Base-by-base conservation (phyloP, 257 asterid species). In the Nicotiana noctiflora region DNA sequence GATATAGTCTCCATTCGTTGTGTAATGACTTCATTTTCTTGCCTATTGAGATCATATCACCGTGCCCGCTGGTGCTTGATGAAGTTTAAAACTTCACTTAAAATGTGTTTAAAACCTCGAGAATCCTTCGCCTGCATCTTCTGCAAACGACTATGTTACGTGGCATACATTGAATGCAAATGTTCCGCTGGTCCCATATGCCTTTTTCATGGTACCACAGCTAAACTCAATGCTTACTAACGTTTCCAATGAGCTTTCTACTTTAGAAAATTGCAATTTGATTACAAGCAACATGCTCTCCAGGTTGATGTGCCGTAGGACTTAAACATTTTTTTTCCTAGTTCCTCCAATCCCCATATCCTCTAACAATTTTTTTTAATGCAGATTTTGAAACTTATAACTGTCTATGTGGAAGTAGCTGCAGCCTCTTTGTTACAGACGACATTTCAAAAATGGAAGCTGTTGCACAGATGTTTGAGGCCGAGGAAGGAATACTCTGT, bases 151-250 rank as follows among this genome's bases (percentile, higher is more conserved):
- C 82, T 86, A 10, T 88, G 91, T 72, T 86, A 84, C 29, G 81
- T 88, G 67, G 91, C 86, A 32, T 78, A 86, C 78, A 37, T 81
- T 12, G 77, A 12, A 6, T 84, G 89, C 78, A 46, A 80, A 70
- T 83, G 89, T 72, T 44, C 25, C 23, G 0, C 80, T 53, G 83
- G 68, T 64, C 88, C 91, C 63, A 46, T 83, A 37, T 86, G 90
- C 67, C 84, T 88, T 70, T 85, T 84, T 82, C 91, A 88, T 75
- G 91, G 91, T 88, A 86, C 67, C 21, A 75, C 32, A 40, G 32
- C 14, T 32, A 27, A 27, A 76, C 29, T 55, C 1, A 13, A 53
- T 23, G 5, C n/a, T 51, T 3, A 1, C 27, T 32, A 68, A 19
- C 15, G 1, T 37, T n/a, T 32, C 18, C 31, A 21, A 18, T 68